Percentiles rank a stretch among this genome's conserved stretches.
Evolutionary conservation across 495 filamentous ascomycete species (phyloP).

Genomic region (Friedmanniomyces simplex): DNA sequence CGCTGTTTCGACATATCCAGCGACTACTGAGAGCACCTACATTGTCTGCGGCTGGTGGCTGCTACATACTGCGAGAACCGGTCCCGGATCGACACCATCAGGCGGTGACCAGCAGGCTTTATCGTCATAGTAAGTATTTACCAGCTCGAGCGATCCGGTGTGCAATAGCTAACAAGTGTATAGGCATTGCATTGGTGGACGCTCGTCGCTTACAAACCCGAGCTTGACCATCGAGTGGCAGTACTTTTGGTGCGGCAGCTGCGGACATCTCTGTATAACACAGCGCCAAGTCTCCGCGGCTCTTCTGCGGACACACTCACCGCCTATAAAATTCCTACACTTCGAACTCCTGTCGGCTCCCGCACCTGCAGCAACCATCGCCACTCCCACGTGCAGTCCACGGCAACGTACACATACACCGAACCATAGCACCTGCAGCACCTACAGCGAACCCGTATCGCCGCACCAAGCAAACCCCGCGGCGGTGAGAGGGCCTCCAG

Average conservation of each 20-base stretch:
- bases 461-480: neutral
- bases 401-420: neutral
- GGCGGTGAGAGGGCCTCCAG: neutral
- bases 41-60: neutral
- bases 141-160: neutral
- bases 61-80: neutral
- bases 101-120: neutral
- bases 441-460: neutral
- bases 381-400: slow-evolving; percentile 1
- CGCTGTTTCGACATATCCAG: neutral
- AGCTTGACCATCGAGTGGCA: neutral
- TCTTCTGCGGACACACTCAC: neutral
- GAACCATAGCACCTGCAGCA: neutral
- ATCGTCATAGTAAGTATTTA: neutral
- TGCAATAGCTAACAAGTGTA: neutral
- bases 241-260: neutral
- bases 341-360: neutral
- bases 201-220: neutral
- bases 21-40: neutral
- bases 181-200: neutral
- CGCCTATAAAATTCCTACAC: neutral
- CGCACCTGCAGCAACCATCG: neutral
- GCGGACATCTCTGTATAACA: neutral
- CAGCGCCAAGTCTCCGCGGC: neutral
- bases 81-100: neutral